Evolutionary conservation across 257 asterid species (phyloP).

Genomic region (Vinca minor): DNA sequence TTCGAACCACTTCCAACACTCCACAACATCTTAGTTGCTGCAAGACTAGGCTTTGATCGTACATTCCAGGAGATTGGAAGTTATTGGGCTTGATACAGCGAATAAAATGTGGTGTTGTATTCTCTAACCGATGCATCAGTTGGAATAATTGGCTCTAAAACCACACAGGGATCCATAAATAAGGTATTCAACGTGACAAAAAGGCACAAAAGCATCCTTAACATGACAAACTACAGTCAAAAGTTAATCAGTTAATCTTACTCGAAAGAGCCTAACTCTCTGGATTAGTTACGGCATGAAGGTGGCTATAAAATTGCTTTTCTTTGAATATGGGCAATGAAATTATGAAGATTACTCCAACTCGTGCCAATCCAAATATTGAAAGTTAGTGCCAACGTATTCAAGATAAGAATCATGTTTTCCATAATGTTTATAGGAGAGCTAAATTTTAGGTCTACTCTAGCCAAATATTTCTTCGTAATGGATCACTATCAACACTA

Average conservation of each 20-base stretch:
- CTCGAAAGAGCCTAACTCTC: neutral
- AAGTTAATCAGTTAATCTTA: neutral
- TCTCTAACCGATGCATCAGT: slow-evolving; percentile 90
- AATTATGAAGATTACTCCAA: neutral
- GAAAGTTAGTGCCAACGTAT: neutral
- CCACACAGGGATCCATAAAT: slow-evolving; percentile 9
- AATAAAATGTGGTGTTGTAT: slow-evolving; percentile 90
- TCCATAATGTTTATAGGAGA: neutral
- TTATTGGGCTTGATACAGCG: slow-evolving; percentile 97
- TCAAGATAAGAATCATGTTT: slow-evolving; percentile 1
- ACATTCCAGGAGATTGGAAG: slow-evolving; percentile 70
- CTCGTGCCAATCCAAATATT: neutral
- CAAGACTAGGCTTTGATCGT: slow-evolving; percentile 74
- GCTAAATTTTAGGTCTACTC: too few species aligned
- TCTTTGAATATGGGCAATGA: neutral
- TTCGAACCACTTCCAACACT: slow-evolving; percentile 93
- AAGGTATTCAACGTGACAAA: neutral
- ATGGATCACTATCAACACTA: neutral
- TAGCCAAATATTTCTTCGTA: too few species aligned
- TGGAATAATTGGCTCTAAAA: slow-evolving; percentile 78
- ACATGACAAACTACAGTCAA: neutral
- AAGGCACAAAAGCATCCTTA: neutral
- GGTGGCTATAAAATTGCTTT: neutral
- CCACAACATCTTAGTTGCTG: slow-evolving; percentile 97
- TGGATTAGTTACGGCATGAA: neutral